Conservation (phyloP, 257 asterid genomes). For the Marsdenia floribunda region DNA sequence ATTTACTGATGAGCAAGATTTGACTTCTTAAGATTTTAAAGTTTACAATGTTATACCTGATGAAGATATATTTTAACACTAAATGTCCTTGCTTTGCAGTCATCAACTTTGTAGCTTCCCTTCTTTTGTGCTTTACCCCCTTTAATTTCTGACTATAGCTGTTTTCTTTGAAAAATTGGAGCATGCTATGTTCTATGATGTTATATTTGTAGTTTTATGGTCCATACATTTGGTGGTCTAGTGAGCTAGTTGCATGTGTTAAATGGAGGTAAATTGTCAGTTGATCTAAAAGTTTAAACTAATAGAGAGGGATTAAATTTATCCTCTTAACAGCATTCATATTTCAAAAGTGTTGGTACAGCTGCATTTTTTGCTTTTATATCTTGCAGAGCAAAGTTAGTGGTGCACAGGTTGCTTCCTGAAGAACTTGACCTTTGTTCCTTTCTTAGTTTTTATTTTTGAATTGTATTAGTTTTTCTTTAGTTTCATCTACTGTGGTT, state of each 20-base stretch:
- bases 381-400: neutral
- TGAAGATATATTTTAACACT: neutral
- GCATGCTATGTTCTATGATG: neutral
- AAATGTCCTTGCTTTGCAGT: neutral
- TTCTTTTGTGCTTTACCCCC: neutral
- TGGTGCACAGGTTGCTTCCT: neutral
- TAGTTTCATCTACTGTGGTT: neutral
- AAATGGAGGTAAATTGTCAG: too few species aligned
- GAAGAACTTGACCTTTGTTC: neutral
- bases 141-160: neutral
- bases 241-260: neutral
- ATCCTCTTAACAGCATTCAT: neutral
- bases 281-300: too few species aligned
- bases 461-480: neutral
- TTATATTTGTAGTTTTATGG: neutral
- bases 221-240: neutral
- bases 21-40: neutral
- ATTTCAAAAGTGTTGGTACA: neutral
- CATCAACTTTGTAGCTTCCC: neutral
- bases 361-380: neutral
- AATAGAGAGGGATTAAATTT: too few species aligned
- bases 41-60: neutral
- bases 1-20: neutral
- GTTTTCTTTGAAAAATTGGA: neutral
- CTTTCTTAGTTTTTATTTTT: neutral